Percentiles rank a stretch among this genome's conserved stretches.
Evolutionary conservation across 495 filamentous ascomycete genomes (phyloP).

Genomic region (Xylona heveae): DNA sequence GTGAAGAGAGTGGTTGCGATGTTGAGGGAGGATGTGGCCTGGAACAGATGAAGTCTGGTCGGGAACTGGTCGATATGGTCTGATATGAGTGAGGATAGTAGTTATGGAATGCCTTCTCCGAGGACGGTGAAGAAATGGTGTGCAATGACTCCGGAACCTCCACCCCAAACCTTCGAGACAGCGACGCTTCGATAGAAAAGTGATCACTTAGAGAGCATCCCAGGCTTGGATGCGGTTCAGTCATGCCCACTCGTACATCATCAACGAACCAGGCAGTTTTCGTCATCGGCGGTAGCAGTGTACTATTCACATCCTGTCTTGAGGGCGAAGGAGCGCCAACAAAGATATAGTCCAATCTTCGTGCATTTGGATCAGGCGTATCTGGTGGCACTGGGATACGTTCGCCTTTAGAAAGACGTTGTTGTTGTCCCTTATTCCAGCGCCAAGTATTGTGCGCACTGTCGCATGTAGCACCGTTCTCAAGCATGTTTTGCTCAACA

Average conservation of each 20-base stretch:
- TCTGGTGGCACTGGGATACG: constrained; percentile 32
- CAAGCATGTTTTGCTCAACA: constrained; percentile 49
- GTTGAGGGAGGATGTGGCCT: too few species aligned
- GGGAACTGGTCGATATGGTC: too few species aligned
- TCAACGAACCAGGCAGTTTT: constrained; percentile 48
- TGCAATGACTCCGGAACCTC: too few species aligned
- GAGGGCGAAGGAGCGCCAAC: constrained; percentile 20
- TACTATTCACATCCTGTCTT: constrained; percentile 7
- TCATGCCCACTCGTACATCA: constrained; percentile 54
- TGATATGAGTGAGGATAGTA: too few species aligned
- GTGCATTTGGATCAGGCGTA: constrained; percentile 45
- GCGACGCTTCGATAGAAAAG: constrained; percentile 59
- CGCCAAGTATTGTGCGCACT: constrained; percentile 79
- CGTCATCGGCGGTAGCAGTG: constrained; percentile 10
- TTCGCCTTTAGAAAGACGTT: constrained; percentile 34
- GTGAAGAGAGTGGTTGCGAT: too few species aligned
- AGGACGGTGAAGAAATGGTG: too few species aligned
- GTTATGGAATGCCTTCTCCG: too few species aligned
- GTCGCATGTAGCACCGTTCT: constrained; percentile 80
- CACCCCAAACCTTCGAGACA: constrained; percentile 30
- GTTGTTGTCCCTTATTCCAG: constrained; percentile 47
- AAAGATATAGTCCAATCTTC: constrained; percentile 93
- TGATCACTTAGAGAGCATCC: constrained; percentile 81
- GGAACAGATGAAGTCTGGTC: too few species aligned
- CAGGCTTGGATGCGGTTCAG: constrained; percentile 56